phyloP scores from a whole-genome alignment of 176 grass and related monocot species.

The Zea luxurians region DNA sequence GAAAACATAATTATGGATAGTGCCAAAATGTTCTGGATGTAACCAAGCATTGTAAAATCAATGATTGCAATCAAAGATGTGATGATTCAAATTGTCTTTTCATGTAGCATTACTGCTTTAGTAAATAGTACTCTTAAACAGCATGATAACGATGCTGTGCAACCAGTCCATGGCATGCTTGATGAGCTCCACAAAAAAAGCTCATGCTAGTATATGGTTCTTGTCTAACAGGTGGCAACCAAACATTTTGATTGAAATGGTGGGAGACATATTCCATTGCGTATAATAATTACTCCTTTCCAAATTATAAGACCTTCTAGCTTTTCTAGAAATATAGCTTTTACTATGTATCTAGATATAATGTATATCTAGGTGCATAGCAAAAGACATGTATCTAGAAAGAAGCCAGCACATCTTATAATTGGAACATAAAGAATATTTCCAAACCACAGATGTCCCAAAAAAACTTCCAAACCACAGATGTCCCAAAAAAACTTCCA shows the following conservation, averaged over 20 bases:
- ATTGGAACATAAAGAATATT: not conserved
- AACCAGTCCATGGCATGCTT: not conserved
- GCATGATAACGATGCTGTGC: not conserved
- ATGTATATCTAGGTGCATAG: not conserved
- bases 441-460: not conserved
- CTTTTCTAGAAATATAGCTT: not conserved
- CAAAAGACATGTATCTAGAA: not conserved
- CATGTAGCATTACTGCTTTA: not conserved
- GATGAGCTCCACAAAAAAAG: not conserved
- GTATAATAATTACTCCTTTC: not conserved
- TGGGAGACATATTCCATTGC: not conserved
- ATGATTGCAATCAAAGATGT: not conserved
- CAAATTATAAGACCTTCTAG: not conserved
- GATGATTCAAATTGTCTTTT: not conserved
- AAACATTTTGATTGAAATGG: not conserved
- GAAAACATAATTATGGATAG: not conserved
- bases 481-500: not conserved
- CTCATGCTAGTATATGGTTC: not conserved
- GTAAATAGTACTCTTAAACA: not conserved
- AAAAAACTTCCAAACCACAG: not conserved
- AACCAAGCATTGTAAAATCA: not conserved
- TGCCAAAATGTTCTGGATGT: not conserved
- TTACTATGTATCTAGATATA: slow-evolving; percentile 1
- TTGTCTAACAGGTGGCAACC: not conserved
- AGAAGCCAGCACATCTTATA: not conserved